Conservation (phyloP, 2,329 filamentous ascomycete species). For the Phyllachora maydis region DNA sequence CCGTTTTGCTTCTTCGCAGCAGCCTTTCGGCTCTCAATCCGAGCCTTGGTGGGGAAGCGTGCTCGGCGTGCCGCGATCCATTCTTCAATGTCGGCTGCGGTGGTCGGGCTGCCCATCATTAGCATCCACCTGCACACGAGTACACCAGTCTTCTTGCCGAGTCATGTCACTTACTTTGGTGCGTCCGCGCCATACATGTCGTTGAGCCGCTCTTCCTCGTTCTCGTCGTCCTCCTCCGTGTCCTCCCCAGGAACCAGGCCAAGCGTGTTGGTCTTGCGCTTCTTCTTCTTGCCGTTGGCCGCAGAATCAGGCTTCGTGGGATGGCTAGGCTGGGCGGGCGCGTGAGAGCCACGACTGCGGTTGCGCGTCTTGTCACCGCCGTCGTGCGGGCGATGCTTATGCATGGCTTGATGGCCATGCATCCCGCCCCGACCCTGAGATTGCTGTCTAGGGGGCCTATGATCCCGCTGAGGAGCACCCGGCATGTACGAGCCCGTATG, state of each 20-base stretch:
- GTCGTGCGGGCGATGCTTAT: slow-evolving; percentile 13
- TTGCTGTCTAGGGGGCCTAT: slow-evolving; percentile 13
- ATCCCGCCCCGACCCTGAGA: too few species aligned
- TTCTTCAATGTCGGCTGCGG: slow-evolving; percentile 48
- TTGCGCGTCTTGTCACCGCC: slow-evolving; percentile 17
- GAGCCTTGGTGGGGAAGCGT: slow-evolving; percentile 60
- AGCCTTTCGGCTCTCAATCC: slow-evolving; percentile 41
- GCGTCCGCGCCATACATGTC: slow-evolving; percentile 33
- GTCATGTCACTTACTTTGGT: slow-evolving; percentile 29
- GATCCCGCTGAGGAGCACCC: slow-evolving; percentile 9
- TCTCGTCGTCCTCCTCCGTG: slow-evolving; percentile 46
- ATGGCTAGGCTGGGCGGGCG: slow-evolving; percentile 9
- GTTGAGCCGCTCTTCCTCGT: slow-evolving; percentile 42
- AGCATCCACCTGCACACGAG: too few species aligned
- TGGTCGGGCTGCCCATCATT: slow-evolving; percentile 12
- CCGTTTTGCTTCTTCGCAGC: slow-evolving; percentile 17
- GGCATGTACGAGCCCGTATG: slow-evolving; percentile 11
- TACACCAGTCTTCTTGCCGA: too few species aligned
- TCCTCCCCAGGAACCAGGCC: slow-evolving; percentile 49
- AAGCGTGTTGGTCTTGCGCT: slow-evolving; percentile 50
- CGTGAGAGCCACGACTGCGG: slow-evolving; percentile 9
- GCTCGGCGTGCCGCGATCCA: slow-evolving; percentile 69
- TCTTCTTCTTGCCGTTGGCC: slow-evolving; percentile 42
- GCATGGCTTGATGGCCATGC: slow-evolving; percentile 8
- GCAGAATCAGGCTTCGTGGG: slow-evolving; percentile 30